Evolutionary conservation across 805 yeast species (phyloP), one percentile per base, ranked within the genome.

Genomic region (Nematodospora valgi): DNA sequence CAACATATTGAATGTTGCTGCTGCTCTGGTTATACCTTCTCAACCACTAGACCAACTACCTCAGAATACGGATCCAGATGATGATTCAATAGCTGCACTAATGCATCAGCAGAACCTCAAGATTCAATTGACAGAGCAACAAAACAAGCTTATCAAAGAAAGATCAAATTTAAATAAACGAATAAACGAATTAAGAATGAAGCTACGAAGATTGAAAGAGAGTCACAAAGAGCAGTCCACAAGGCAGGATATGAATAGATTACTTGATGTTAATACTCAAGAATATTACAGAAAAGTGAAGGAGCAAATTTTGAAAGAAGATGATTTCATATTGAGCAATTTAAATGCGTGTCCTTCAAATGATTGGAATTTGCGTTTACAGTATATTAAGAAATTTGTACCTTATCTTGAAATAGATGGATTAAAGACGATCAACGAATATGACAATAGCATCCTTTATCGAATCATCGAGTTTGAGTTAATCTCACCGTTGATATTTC

Each of bases 331-430:
- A 3, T 23, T 54, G 10, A 46, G 54, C 7, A 51, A 52, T 15
- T 40, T 64, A 32, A 49, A 59, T 31, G 69, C 64, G 4, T 47
- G 52, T 5, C 70, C 72, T 2, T 57, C 70, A 3, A 40, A 43
- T 6, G 55, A 64, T 31, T 62, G 68, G 64, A 18, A 33, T 7
- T 38, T 47, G 24, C 46, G 69, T 13, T 37, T 59, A 19, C 29
- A 42, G 6, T 41, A 50, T 28, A 44, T 60, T 12, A 51, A 45
- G 32, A 44, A 43, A 35, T 62, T 64, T 36, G 50, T 43, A 33
- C 58, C 62, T 1, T 34, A 43, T 31, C 28, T 64, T 23, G 53
- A 52, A 18, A 37, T 54, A 4, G 46, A 45, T 29, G 40, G 39
- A 6, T 34, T 45, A 3, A 22, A 23, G 9, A 46, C 51, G 11